Percentiles rank a stretch among this genome's conserved stretches.
phyloP scores from a whole-genome alignment of 2,329 filamentous ascomycete species.

The Colletotrichum eremochloae region DNA sequence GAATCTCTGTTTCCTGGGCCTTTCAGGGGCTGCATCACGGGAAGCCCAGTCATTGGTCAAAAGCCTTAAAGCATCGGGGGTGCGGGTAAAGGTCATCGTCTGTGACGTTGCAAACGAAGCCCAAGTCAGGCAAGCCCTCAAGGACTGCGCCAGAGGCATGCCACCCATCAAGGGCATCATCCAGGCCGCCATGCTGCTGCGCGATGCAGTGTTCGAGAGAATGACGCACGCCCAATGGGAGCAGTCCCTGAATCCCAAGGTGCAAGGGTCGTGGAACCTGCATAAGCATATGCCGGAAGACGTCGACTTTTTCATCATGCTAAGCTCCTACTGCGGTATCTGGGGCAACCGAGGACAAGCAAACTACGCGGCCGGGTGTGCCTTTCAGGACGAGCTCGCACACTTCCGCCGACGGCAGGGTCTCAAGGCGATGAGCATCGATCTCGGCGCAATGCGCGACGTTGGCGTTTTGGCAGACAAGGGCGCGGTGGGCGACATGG shows the following conservation, averaged over 20 bases:
- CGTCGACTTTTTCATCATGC: conserved; percentile 53
- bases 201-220: conserved; percentile 32
- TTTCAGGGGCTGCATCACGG: conserved; percentile 30
- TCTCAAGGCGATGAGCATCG: no score
- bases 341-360: conserved; percentile 44
- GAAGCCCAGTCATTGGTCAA: conserved; percentile 18
- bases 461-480: no score
- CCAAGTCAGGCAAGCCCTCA: neutral
- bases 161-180: conserved; percentile 47
- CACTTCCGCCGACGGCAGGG: no score
- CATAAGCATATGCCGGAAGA: conserved; percentile 42
- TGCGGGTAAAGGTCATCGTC: conserved; percentile 42
- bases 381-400: neutral
- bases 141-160: neutral
- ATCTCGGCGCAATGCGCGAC: no score
- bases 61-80: conserved; percentile 25
- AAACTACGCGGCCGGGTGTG: neutral
- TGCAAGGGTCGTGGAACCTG: conserved; percentile 48
- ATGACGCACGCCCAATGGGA: conserved; percentile 49
- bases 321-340: conserved; percentile 48
- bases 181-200: conserved; percentile 50
- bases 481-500: no score
- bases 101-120: conserved; percentile 45
- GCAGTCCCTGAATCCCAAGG: conserved; percentile 49
- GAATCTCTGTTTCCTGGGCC: conserved; percentile 49